Evolutionary conservation across 352 stramenopile species (phyloP), one percentile per base, ranked within the genome.

Genomic region (Phytophthora niederhauseri): DNA sequence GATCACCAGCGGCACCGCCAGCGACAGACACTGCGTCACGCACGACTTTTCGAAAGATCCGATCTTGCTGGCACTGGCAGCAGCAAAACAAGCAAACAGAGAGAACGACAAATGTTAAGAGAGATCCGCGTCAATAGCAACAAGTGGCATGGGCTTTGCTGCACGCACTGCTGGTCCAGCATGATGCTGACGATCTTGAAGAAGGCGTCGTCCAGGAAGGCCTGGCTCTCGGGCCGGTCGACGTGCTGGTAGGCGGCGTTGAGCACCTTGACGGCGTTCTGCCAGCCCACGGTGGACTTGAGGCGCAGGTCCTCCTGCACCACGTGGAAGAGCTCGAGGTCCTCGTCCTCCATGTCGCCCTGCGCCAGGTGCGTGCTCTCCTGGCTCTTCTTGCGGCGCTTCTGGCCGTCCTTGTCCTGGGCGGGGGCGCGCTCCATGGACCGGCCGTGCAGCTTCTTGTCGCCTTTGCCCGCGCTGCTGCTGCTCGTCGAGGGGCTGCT

Each of bases 261-360:
- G 24, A 97, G 85, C 62, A 88, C 89, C 60, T 93, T 94, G 69
- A 95, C 86, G 11, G 90, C 88, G 49, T 96, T 97, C 66, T 97
- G 88, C 90, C 90, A 97, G 46, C 89, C 90, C 51, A 97, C 90
- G 2, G 89, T 97, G n/a, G 89, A 93, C 60, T 97, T 95, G 48
- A 85, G 68, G n/a, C 87, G 86, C 71, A 97, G 64, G 66, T 97
- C 89, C 62, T 97, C 86, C 63, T 85, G 80, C 63, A 97, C 89
- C 49, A 95, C 68, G 20, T 94, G 85, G 64, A 91, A 95, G 28
- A 97, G 76, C 71, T 93, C 83, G 31, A 93, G 72, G 46, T 95
- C 84, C 49, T 95, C 86, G n/a, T 95, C 80, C 34, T 95, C 84
- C 82, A 92, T 93, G 50, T 87, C 77, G 57, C 86, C 75, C 45